Base-by-base conservation (phyloP, 495 filamentous ascomycete species). In the Hypoxylon fuscum region DNA sequence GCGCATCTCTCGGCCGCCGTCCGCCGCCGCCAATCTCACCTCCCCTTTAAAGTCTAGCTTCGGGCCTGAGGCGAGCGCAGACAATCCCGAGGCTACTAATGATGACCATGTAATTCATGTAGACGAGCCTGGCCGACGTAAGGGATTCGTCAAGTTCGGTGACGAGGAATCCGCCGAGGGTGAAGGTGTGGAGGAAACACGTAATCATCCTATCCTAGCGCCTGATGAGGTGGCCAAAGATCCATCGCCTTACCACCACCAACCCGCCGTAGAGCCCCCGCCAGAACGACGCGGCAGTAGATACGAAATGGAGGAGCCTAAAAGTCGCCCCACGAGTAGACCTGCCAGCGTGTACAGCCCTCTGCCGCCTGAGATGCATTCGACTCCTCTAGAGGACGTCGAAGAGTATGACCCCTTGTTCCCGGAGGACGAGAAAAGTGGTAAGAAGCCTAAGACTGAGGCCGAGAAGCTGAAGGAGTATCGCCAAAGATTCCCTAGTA, bases 381-480 rank as follows among this genome's bases (percentile, higher is more conserved):
- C 80, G 31, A 92, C 90, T 0, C 91, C 92, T 11, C 77, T 98
- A 6, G 91, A 97, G 70, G 88, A 96, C 66, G 89, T 96, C 0
- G 90, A 96, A 53, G 94, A 97, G 70, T 97, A 97, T 69, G 95
- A 97, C 71, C 96, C 95, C 1, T 74, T 99, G 17, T 98, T 99
- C 73, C 89, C 90, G 2, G 94, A 98, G 23, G 90, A 94, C 29
- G 85, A 91, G 10, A 85, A 88, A 34, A 58, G 48, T 22, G 83
- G 86, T 15, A 78, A 81, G 40, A 75, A 74, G 42, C 73, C 76
- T 5, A 60, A 61, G 18, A 76, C 77, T 20, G 71, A 78, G 62
- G 80, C 82, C 25, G 77, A 87, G 14, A 63, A 81, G 38, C 80
- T 85, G 8, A 79, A 83, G 18, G 79, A 82, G 4, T 35, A 84